Base-by-base conservation (phyloP, 768 basidiomycete genomes). In the Pleurotus pulmonarius region DNA sequence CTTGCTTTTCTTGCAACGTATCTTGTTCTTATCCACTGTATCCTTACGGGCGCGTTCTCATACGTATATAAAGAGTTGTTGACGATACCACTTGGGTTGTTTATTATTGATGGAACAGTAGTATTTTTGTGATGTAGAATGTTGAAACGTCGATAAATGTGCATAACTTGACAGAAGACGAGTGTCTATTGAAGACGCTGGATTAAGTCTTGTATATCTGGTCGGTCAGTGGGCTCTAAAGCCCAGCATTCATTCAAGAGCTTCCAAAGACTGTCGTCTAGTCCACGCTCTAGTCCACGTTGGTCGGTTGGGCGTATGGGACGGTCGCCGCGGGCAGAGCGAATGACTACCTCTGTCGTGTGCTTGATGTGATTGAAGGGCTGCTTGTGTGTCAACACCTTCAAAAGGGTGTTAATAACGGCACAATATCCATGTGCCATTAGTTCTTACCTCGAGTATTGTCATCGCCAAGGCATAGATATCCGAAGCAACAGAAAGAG, bases 381-480 rank as follows among this genome's bases (percentile, higher is more conserved):
- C 59, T 76, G 76, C n/a, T 74, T 65, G 57, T 82, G 81, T 0
- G 82, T 83, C 64, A 82, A 63, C 0, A 83, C 61, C 82, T 83
- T 56, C n/a, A 55, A 24, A 22, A 24, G 5, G n/a, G 54, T 40
- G 26, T 15, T 22, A 49, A 18, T 53, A 18, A 34, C 48, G 25
- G 41, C 9, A 13, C 7, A 16, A 12, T 13, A 38, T 22, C 26
- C 29, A 22, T 51, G 7, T 7, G 56, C 41, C n/a, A 44, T 22
- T 18, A 11, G 29, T 4, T 49, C 61, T 44, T 58, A 79, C 82
- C 75, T 85, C 83, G 13, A 85, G 68, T 38, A 82, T 70, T 1
- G 83, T 83, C 83, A 85, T 85, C 6, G 69, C 81, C 26, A 74
- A 77, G 8, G 83, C 75, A 57, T 83, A 85, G 12, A 85, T 73